Evolutionary conservation across 306 rosid genomes (phyloP).

Genomic region (Pyrus betulifolia): DNA sequence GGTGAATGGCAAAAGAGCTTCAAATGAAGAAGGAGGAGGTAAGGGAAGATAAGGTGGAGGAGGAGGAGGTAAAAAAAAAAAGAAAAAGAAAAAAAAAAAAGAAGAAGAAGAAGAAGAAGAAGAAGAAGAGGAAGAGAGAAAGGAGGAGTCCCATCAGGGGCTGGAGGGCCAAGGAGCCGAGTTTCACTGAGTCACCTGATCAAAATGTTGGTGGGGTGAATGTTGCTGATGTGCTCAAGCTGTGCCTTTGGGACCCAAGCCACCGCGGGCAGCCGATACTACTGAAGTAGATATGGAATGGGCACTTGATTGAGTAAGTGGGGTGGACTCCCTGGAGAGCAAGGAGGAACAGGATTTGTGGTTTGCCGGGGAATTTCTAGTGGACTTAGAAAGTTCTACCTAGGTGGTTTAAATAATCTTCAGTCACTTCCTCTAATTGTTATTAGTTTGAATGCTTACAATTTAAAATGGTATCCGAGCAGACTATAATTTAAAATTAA

Average conservation of each 20-base stretch:
- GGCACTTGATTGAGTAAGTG: not conserved
- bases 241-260: not conserved
- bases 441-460: no score
- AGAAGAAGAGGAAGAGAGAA: not conserved
- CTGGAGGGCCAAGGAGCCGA: not conserved
- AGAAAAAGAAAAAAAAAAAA: no score
- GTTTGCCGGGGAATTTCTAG: not conserved
- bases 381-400: not conserved
- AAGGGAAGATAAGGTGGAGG: not conserved
- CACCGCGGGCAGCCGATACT: not conserved
- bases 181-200: not conserved
- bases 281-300: no score
- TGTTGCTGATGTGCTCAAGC: not conserved
- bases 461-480: not conserved
- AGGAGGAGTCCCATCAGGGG: not conserved
- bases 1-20: not conserved
- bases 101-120: not conserved
- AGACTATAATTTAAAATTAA: no score
- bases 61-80: not conserved
- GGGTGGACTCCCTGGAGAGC: not conserved
- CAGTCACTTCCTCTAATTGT: no score
- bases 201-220: not conserved
- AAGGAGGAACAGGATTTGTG: not conserved
- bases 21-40: not conserved
- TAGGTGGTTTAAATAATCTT: no score